phyloP scores from a whole-genome alignment of 2,329 filamentous ascomycete species.

The Fusarium napiforme region DNA sequence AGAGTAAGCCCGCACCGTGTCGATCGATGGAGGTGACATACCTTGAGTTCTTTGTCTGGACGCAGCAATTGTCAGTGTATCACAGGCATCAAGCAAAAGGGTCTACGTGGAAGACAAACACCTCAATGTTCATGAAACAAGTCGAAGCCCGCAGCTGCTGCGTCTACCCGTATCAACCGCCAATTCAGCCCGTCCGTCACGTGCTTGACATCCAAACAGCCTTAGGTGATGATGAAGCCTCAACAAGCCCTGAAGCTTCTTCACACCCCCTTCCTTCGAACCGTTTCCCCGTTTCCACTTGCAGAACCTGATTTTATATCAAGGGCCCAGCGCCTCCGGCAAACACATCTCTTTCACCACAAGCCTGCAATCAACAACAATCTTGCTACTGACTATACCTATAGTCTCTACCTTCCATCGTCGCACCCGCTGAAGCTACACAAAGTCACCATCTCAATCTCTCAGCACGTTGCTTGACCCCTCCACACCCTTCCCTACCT shows the following conservation, averaged over 20 bases:
- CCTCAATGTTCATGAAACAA: constrained; percentile 17
- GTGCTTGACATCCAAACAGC: constrained; percentile 25
- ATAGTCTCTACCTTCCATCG: background rate
- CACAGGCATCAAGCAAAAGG: background rate
- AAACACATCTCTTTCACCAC: constrained; percentile 4
- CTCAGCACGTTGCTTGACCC: background rate
- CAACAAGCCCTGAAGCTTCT: background rate
- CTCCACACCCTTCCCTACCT: constrained; percentile 5
- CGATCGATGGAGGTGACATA: constrained; percentile 10
- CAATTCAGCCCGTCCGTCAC: constrained; percentile 32
- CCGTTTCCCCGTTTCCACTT: background rate
- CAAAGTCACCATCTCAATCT: constrained; percentile 7
- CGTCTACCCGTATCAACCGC: constrained; percentile 18
- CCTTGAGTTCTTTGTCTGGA: background rate
- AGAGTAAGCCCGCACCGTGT: constrained; percentile 36
- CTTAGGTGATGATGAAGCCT: constrained; percentile 11
- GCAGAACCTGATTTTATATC: constrained; percentile 30
- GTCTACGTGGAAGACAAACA: background rate
- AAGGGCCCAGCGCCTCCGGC: constrained; percentile 5
- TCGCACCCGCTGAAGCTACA: constrained; percentile 7
- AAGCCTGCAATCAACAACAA: background rate
- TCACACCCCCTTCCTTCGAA: constrained; percentile 24
- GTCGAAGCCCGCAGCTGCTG: constrained; percentile 20
- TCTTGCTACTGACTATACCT: background rate
- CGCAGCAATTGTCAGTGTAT: constrained; percentile 1